phyloP scores from a whole-genome alignment of 2,329 filamentous ascomycete genomes.

The Cladophialophora psammophila region DNA sequence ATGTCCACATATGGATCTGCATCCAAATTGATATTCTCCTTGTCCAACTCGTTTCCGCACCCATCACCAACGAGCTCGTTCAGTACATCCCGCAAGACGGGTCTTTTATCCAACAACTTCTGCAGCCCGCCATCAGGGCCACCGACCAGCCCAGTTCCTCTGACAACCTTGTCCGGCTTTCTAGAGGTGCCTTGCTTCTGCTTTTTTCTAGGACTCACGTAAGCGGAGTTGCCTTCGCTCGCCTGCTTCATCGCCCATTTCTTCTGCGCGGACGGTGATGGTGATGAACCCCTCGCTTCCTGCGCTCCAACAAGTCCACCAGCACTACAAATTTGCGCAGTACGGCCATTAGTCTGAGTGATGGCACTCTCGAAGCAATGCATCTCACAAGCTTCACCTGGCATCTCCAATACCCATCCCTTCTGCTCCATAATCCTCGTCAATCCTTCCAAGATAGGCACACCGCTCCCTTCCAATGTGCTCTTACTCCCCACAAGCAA shows the following conservation, averaged over 20 bases:
- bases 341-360: slow-evolving; percentile 31
- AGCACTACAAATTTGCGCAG: slow-evolving; percentile 21
- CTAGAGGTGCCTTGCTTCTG: slow-evolving; percentile 42
- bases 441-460: slow-evolving; percentile 79
- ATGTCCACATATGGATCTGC: slow-evolving; percentile 10
- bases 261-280: not conserved
- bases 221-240: slow-evolving; percentile 37
- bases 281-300: not conserved
- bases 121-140: slow-evolving; percentile 38
- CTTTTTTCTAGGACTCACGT: slow-evolving; percentile 44
- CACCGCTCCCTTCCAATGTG: slow-evolving; percentile 69
- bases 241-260: slow-evolving; percentile 5
- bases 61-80: slow-evolving; percentile 63
- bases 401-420: slow-evolving; percentile 81
- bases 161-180: slow-evolving; percentile 67
- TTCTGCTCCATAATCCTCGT: slow-evolving; percentile 77
- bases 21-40: slow-evolving; percentile 25
- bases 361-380: slow-evolving; percentile 70
- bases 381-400: slow-evolving; percentile 66
- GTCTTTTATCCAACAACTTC: slow-evolving; percentile 69
- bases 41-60: slow-evolving; percentile 62
- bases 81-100: slow-evolving; percentile 77
- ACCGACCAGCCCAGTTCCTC: slow-evolving; percentile 55
- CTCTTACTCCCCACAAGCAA: slow-evolving; percentile 82
- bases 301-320: slow-evolving; percentile 24